Base-by-base conservation (phyloP, 352 stramenopile genomes). In the Phytopythium oedochilum region DNA sequence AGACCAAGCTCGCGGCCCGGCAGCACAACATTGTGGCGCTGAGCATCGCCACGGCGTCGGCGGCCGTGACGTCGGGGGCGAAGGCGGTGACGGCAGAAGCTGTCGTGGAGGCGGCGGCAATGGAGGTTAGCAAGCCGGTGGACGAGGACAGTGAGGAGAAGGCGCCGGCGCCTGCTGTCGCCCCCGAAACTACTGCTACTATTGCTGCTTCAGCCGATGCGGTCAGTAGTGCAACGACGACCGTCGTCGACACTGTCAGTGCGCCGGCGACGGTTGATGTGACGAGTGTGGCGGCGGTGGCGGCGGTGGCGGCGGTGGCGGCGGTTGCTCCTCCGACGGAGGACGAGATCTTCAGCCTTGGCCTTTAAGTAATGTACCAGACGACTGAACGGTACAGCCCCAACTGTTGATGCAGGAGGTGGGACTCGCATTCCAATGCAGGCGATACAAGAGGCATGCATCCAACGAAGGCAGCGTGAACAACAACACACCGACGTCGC, bases 311-410 rank as follows among this genome's bases (percentile, higher is more conserved):
- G n/a, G 58, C 66, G 44, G 26, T 15, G 28, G 32, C 46, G 25
- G n/a, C 51, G 12, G 48, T 53, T 6, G 45, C 62, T 50, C 20
- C 44, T 44, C 11, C 62, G 10, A 69, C 46, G 8, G 78, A 88
- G 34, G 80, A 91, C 49, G 83, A 91, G 64, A 91, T 93, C 48
- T 93, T 93, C 55, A 88, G 80, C 39, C 68, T 93, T 38, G 80
- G 78, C 0, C 60, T 93, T 60, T 93, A 81, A 74, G 69, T 53
- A 35, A 54, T 56, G 54, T 20, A 11, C 22, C 53, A 18, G n/a
- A n/a, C n/a, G n/a, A n/a, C n/a, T n/a, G n/a, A n/a, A n/a, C n/a
- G n/a, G n/a, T n/a, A n/a, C n/a, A n/a, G n/a, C n/a, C n/a, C n/a
- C n/a, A n/a, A n/a, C n/a, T n/a, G n/a, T n/a, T n/a, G n/a, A n/a